Percentiles rank a stretch among this genome's conserved stretches.
Evolutionary conservation across 805 yeast species (phyloP).

Genomic region (Metschnikowia vanudenii): DNA sequence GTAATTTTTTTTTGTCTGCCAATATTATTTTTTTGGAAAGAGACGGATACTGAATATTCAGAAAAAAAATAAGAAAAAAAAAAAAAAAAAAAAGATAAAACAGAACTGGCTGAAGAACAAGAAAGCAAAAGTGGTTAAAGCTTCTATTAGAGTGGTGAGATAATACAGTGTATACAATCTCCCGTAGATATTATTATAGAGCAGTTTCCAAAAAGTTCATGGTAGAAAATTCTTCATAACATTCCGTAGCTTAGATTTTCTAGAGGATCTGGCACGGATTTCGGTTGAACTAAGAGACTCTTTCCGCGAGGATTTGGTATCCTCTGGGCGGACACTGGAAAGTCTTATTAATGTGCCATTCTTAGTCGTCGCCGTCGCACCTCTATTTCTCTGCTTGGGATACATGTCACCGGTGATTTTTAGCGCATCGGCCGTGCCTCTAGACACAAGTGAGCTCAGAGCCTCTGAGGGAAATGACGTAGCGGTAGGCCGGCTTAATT

Average conservation of each 20-base stretch:
- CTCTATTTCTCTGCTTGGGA: neutral
- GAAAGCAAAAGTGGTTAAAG: no score
- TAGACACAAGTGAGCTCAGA: neutral
- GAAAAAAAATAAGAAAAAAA: no score
- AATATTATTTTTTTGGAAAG: no score
- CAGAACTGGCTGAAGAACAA: no score
- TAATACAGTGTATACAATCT: no score
- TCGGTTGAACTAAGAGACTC: neutral
- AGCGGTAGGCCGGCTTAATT: conserved; percentile 7
- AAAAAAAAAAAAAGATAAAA: no score
- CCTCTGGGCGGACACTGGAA: neutral
- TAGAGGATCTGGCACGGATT: neutral
- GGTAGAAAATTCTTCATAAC: conserved; percentile 7
- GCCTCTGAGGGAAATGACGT: neutral
- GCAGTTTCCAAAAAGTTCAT: neutral
- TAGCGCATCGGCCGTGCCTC: neutral
- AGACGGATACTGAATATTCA: no score
- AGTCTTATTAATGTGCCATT: neutral
- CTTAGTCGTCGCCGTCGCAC: neutral
- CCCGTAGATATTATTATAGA: no score
- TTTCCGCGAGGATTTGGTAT: neutral
- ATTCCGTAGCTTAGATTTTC: conserved; percentile 9
- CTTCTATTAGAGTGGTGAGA: neutral
- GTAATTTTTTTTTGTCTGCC: no score
- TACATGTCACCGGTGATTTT: neutral